Conservation (phyloP, 1,139 yeast genomes). For the Yamadazyma triangularis region DNA sequence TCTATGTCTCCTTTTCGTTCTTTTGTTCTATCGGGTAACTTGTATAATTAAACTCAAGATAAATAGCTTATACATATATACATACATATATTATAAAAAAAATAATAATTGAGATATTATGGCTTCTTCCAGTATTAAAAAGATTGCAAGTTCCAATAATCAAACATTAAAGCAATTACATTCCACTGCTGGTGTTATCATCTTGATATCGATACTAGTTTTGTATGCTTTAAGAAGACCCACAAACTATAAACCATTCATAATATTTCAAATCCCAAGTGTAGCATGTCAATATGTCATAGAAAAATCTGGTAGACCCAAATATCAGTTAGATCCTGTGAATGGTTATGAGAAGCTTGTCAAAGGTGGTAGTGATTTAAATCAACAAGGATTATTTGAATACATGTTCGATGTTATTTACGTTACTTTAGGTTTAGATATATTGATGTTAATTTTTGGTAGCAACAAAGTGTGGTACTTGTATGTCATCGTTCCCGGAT, state of each 20-base stretch:
- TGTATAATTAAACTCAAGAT: no score
- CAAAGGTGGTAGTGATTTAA: conserved; percentile 61
- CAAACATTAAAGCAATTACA: conserved; percentile 56
- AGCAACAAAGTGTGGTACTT: conserved; percentile 61
- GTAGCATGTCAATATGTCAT: conserved; percentile 50
- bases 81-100: no score
- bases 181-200: conserved; percentile 37
- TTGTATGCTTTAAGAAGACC: conserved; percentile 54
- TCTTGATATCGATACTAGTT: conserved; percentile 19
- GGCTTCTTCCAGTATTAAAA: conserved; percentile 56
- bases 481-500: conserved; percentile 41
- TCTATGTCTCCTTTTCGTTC: no score
- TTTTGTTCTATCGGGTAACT: no score
- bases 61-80: no score
- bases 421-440: conserved; percentile 58
- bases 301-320: conserved; percentile 68
- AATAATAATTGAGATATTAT: no score
- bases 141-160: conserved; percentile 57
- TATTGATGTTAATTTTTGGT: conserved; percentile 53
- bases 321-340: conserved; percentile 35
- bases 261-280: conserved; percentile 58
- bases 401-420: conserved; percentile 74
- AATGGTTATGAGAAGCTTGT: conserved; percentile 33
- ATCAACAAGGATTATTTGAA: conserved; percentile 67
- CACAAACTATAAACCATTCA: conserved; percentile 40